Conservation (phyloP, 176 grass and related monocot species). For the Musa acuminata region DNA sequence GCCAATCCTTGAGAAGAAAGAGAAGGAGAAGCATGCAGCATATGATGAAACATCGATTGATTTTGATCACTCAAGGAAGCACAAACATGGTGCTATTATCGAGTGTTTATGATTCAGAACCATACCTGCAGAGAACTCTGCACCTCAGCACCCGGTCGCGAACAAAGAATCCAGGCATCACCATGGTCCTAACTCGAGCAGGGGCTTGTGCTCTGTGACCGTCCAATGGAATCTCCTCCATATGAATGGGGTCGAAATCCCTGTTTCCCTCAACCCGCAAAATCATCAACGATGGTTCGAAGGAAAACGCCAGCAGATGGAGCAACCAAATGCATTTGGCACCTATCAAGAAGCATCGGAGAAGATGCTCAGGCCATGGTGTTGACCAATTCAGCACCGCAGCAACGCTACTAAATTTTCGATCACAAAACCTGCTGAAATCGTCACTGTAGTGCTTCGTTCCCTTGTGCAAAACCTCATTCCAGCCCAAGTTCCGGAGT, state of each 20-base stretch:
- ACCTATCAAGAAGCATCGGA: constrained; percentile 78
- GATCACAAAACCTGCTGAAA: constrained; percentile 73
- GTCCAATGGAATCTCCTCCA: constrained; percentile 62
- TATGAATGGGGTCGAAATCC: constrained; percentile 53
- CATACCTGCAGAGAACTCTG: constrained; percentile 55
- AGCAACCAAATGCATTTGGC: constrained; percentile 46
- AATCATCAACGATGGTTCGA: constrained; percentile 45
- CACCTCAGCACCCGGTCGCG: constrained; percentile 70
- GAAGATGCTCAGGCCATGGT: constrained; percentile 78
- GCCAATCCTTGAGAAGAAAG: too few species aligned
- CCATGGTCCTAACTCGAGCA: too few species aligned
- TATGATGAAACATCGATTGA: too few species aligned
- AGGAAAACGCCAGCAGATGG: constrained; percentile 55
- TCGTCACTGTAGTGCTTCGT: constrained; percentile 74
- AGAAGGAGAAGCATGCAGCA: too few species aligned
- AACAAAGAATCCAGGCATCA: constrained; percentile 64
- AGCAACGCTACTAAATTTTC: constrained; percentile 75
- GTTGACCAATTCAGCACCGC: constrained; percentile 63
- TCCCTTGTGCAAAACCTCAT: constrained; percentile 78
- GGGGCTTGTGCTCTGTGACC: too few species aligned
- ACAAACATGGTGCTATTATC: too few species aligned
- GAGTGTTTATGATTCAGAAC: too few species aligned
- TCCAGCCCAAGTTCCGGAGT: constrained; percentile 79
- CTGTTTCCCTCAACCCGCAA: constrained; percentile 48
- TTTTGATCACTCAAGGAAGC: too few species aligned